Base-by-base conservation (phyloP, 1,284 basidiomycete genomes). In the Neotropicomus parvogracilis region DNA sequence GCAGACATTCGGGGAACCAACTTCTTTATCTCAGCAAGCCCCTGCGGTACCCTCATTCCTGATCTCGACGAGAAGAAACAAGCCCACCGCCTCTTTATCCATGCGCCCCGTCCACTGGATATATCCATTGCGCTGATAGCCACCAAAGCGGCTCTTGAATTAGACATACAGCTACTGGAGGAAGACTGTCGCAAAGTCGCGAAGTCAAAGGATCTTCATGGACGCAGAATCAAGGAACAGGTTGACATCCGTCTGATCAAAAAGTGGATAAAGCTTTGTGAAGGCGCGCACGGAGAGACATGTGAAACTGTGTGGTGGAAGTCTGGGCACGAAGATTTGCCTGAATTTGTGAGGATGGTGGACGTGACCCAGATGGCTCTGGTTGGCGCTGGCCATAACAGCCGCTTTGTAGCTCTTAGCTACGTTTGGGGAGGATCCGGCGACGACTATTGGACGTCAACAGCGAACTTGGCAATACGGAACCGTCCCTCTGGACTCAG, bases 141-240 rank as follows among this genome's bases (percentile, higher is more conserved):
- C 0, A n/a, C 46, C 19, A 45, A 48, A 10, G 44, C 44, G 12
- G 37, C 16, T 11, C 28, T 53, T 33, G 1, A 42, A 17, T 21
- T 59, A 28, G 53, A 54, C 14, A 59, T 63, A 9, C 56, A 60
- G 17, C 26, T 59, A 12, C 38, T 59, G 6, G 45, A 46, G 17
- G 53, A 59, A 26, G 58, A 59, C 16, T 36, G 5, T 24, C 41
- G 8, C 24, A 50, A 36, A 20, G 39, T 59, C 3, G 33, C 31
- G 12, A 32, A 56, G 16, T 36, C 52, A 3, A 50, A 53, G 29
- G 58, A 53, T 19, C 45, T 59, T 17, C 58, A 59, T 33, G 58
- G 58, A 24, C 58, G 58, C 32, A 52, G 58, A 38, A 19, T 59
- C 32, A 24, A 24, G 14, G 36, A 42, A 16, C 35, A 13, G 12